A percentile compares a stretch with the other conserved stretches of the same genome.
phyloP scores from a whole-genome alignment of 2,329 filamentous ascomycete species.

The Nemania diffusa region DNA sequence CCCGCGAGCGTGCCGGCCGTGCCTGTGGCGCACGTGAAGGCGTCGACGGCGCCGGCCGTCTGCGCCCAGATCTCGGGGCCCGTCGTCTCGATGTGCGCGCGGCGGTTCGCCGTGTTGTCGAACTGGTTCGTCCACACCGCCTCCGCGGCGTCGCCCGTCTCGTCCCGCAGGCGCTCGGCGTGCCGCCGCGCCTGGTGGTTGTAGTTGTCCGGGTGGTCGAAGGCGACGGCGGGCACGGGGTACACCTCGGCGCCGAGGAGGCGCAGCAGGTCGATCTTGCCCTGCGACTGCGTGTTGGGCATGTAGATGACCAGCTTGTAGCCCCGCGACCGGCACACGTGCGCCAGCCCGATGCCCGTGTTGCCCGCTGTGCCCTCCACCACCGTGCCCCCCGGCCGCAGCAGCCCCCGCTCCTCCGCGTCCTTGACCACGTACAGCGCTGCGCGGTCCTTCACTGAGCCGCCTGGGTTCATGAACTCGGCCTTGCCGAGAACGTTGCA shows the following conservation, averaged over 20 bases:
- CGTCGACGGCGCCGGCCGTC: constrained; percentile 85
- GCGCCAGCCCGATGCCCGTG: constrained; percentile 96
- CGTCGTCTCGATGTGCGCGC: constrained; percentile 95
- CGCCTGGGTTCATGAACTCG: constrained; percentile 98
- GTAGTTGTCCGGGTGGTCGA: constrained; percentile 95
- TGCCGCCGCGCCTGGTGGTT: constrained; percentile 95
- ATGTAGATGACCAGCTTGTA: constrained; percentile 99
- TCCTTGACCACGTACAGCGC: constrained; percentile 94
- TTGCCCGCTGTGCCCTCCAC: constrained; percentile 98
- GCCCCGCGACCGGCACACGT: constrained; percentile 91
- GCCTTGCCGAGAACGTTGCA: constrained; percentile 96
- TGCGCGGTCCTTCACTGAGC: constrained; percentile 94
- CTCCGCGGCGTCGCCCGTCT: constrained; percentile 61
- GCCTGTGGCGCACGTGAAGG: constrained; percentile 94
- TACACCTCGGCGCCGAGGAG: constrained; percentile 94
- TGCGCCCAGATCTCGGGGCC: constrained; percentile 98
- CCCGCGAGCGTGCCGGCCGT: constrained; percentile 93
- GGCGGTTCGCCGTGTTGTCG: constrained; percentile 93
- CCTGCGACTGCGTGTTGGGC: constrained; percentile 98
- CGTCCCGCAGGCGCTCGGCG: constrained; percentile 82
- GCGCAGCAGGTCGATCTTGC: constrained; percentile 93
- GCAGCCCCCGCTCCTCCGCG: constrained; percentile 86
- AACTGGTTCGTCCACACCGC: constrained; percentile 99
- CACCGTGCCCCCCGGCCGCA: constrained; percentile 89
- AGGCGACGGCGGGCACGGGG: constrained; percentile 93